Conservation (phyloP, 2,329 filamentous ascomycete genomes). For the Trichoderma afroharzianum region DNA sequence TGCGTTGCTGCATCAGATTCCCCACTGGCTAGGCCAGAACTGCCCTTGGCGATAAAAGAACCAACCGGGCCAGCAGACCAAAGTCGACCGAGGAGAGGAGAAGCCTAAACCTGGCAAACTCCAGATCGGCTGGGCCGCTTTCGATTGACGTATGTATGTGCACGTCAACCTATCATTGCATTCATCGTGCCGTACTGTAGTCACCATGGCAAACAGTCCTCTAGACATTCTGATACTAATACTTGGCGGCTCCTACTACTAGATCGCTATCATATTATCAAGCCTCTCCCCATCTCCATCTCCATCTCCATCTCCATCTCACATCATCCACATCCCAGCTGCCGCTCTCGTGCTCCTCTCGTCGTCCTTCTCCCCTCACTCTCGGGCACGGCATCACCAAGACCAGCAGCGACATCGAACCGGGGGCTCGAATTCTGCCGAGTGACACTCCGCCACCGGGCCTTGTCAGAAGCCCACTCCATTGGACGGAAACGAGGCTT, state of each 20-base stretch:
- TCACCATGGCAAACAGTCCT: not conserved
- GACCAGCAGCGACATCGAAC: not conserved
- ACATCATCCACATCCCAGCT: conserved; percentile 9
- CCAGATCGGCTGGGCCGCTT: conserved; percentile 10
- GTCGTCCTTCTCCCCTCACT: not conserved
- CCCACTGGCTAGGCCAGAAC: conserved; percentile 6
- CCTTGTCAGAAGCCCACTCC: not conserved
- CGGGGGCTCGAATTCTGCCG: conserved; percentile 16
- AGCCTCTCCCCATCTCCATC: not conserved
- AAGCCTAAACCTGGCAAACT: not conserved
- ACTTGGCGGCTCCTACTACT: not conserved
- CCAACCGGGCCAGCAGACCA: not conserved
- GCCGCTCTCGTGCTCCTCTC: not conserved
- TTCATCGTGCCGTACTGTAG: not conserved
- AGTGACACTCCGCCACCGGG: conserved; percentile 14
- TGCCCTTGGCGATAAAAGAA: conserved; percentile 3
- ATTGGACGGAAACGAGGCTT: conserved; percentile 2
- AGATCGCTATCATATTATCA: not conserved
- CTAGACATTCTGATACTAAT: not conserved
- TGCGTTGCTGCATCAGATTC: conserved; percentile 6
- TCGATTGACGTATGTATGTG: conserved; percentile 8
- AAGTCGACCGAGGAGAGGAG: not conserved
- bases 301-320: not conserved
- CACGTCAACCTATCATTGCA: not conserved
- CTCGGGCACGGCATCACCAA: not conserved